Evolutionary conservation across 768 basidiomycete species (phyloP).

Genomic region (Punctularia strigosozonata): DNA sequence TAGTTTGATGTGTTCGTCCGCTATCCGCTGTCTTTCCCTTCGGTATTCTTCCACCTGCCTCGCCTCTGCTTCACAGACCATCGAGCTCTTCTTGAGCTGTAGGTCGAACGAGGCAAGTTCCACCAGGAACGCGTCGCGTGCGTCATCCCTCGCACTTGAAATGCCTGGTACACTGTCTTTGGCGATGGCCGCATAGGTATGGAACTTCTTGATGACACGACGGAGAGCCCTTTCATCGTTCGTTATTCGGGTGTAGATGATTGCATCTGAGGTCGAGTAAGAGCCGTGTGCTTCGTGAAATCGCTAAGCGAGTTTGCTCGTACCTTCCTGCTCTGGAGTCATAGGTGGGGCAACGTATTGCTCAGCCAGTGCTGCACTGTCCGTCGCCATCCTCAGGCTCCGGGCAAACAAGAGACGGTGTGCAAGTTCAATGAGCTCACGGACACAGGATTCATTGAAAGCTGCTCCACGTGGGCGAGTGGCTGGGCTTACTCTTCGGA

Average conservation of each 20-base stretch:
- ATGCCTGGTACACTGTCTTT: constrained; percentile 31
- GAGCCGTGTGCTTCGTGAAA: too few species aligned
- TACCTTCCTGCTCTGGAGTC: constrained; percentile 15
- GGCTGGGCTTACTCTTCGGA: too few species aligned
- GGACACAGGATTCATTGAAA: too few species aligned
- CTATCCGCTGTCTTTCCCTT: constrained; percentile 63
- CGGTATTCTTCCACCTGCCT: constrained; percentile 81
- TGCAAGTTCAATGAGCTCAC: too few species aligned
- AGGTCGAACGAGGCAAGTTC: constrained; percentile 72
- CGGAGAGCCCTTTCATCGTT: constrained; percentile 74
- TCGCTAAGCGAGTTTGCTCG: neutral
- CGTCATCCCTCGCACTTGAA: constrained; percentile 38
- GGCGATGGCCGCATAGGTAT: constrained; percentile 52
- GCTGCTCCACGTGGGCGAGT: too few species aligned
- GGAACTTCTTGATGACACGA: constrained; percentile 73
- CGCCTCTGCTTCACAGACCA: constrained; percentile 80
- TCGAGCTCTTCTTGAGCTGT: constrained; percentile 61
- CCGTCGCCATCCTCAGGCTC: too few species aligned
- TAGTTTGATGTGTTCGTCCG: constrained; percentile 57
- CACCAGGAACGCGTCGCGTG: constrained; percentile 66
- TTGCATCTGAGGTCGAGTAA: constrained; percentile 38
- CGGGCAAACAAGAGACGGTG: too few species aligned
- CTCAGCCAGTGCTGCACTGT: too few species aligned
- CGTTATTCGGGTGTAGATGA: constrained; percentile 71
- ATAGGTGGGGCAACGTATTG: too few species aligned